These are phyloP conservation scores for Coelastrella sp. DNA, from an alignment of 139 green algal genomes.

Conservation along the genomic window DNA sequence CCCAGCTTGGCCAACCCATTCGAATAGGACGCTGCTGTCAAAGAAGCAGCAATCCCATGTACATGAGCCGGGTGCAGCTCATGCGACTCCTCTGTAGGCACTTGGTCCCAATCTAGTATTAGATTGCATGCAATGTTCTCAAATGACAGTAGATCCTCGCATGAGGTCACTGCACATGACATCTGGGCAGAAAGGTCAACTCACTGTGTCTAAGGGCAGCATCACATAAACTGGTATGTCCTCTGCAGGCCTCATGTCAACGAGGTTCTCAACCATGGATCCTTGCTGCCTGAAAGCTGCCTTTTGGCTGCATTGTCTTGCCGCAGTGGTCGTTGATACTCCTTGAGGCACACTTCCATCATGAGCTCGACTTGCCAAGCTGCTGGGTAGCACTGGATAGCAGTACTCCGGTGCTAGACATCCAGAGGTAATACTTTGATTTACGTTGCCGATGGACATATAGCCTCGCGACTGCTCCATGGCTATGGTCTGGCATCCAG, in stretches of 20 bases:
- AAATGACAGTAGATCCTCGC: too few species aligned
- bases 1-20: background rate
- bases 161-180: too few species aligned
- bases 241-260: conserved; percentile 22
- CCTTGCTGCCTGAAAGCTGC: background rate
- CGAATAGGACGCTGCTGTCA: too few species aligned
- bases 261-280: background rate
- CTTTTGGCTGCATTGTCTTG: background rate
- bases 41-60: too few species aligned
- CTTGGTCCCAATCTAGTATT: too few species aligned
- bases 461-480: background rate
- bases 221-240: conserved; percentile 84
- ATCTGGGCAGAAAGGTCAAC: too few species aligned
- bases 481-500: background rate
- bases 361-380: background rate
- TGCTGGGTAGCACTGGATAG: background rate
- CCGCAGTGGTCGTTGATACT: background rate
- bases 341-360: background rate
- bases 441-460: background rate
- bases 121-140: too few species aligned
- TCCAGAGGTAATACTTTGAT: background rate
- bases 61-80: too few species aligned
- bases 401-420: background rate
- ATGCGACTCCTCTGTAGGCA: too few species aligned
- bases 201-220: conserved; percentile 93